A percentile compares a stretch with the other conserved stretches of the same genome.
Conservation (phyloP, 345 rosid species). For the Excoecaria cochinchinensis region DNA sequence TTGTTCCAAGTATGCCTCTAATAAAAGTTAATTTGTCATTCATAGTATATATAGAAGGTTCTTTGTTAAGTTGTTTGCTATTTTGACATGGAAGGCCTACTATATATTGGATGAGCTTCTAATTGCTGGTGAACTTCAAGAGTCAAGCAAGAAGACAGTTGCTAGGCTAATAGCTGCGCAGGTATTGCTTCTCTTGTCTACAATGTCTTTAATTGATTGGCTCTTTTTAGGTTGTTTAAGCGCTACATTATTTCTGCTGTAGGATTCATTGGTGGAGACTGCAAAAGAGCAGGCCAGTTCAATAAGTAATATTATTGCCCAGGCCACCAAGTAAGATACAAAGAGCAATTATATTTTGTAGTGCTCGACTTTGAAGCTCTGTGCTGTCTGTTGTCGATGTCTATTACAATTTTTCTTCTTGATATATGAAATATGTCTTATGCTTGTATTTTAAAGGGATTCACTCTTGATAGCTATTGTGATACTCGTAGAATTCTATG, state of each 20-base stretch:
- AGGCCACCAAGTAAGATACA: constrained; percentile 71
- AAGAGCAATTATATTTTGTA: background rate
- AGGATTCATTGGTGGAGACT: constrained; percentile 93
- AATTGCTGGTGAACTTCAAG: constrained; percentile 96
- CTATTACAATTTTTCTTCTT: constrained; percentile 1
- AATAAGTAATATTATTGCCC: constrained; percentile 84
- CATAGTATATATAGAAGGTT: background rate
- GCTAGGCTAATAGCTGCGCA: constrained; percentile 85
- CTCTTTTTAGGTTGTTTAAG: background rate
- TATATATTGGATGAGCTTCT: constrained; percentile 86
- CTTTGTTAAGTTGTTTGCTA: constrained; percentile 17
- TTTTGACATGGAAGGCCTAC: constrained; percentile 58
- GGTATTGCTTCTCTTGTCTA: constrained; percentile 32
- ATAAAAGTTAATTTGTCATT: background rate
- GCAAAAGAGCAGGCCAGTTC: constrained; percentile 93
- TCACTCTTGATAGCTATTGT: constrained; percentile 6
- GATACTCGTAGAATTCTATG: background rate
- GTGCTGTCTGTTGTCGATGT: background rate
- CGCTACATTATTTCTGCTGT: background rate
- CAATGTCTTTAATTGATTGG: background rate
- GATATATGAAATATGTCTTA: constrained; percentile 5
- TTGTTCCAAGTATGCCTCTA: background rate
- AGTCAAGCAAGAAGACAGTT: constrained; percentile 88
- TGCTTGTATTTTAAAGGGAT: background rate
- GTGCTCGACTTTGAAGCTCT: constrained; percentile 2